Percentiles rank a stretch among this genome's conserved stretches.
These are phyloP conservation scores for Herpetospermum pedunculosum DNA, from an alignment of 306 rosid species.

Conservation along the genomic window DNA sequence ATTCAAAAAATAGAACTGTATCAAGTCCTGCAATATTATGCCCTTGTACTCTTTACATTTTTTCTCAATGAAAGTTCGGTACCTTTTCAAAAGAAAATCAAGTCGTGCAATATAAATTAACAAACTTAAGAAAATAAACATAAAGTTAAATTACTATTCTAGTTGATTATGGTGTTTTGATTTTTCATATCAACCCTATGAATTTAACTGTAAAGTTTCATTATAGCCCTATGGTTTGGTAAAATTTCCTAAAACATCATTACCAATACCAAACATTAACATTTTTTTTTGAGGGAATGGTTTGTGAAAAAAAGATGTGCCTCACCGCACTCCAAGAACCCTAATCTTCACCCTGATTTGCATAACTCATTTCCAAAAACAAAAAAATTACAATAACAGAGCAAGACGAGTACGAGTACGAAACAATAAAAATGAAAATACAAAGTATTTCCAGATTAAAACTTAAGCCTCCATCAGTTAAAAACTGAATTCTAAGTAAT, in stretches of 20 bases:
- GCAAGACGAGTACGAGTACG: neutral
- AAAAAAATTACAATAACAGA: neutral
- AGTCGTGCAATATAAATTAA: neutral
- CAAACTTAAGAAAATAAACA: neutral
- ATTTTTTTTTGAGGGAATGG: neutral
- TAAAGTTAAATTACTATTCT: neutral
- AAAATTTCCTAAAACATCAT: neutral
- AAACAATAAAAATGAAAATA: neutral
- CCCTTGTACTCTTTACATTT: too few relatives aligned
- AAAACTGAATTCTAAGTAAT: neutral
- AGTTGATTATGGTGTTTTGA: neutral
- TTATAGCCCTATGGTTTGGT: neutral
- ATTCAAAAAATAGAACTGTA: neutral
- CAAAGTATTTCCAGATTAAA: neutral
- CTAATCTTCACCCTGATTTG: neutral
- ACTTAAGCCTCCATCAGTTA: neutral
- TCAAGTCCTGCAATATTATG: neutral
- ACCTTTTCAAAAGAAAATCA: too few relatives aligned
- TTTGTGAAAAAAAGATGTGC: neutral
- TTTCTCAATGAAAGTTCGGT: too few relatives aligned
- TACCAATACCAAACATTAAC: neutral
- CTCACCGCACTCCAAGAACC: neutral
- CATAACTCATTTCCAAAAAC: neutral
- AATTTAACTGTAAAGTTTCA: neutral
- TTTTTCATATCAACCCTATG: neutral